Conservation (phyloP, 1,284 basidiomycete genomes). For the Athelia sp. region DNA sequence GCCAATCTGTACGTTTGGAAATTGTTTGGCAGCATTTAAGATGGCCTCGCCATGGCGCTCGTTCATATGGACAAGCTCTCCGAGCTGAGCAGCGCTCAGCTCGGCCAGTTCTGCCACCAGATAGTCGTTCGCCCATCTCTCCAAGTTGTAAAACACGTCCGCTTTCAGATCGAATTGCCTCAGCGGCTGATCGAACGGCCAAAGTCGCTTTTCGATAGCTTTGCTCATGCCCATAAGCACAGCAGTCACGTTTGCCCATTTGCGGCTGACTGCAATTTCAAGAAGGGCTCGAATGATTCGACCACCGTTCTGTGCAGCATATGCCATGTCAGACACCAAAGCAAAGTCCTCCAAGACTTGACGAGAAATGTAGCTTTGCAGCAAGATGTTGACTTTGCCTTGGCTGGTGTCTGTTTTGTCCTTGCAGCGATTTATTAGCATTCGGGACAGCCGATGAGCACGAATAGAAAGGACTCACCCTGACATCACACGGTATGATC, state of each 20-base stretch:
- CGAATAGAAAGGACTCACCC: conserved; percentile 36
- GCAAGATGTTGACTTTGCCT: conserved; percentile 92
- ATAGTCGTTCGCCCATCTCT: conserved; percentile 83
- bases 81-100: conserved; percentile 76
- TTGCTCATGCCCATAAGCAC: conserved; percentile 93
- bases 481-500: conserved; percentile 75
- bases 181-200: conserved; percentile 95
- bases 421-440: conserved; percentile 27
- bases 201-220: conserved; percentile 87
- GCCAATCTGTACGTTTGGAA: conserved; percentile 72
- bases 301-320: conserved; percentile 90
- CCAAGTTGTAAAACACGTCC: conserved; percentile 81
- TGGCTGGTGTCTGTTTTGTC: conserved; percentile 69
- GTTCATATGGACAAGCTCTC: conserved; percentile 84
- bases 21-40: conserved; percentile 77
- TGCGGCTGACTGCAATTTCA: conserved; percentile 90
- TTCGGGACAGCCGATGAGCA: conserved; percentile 1
- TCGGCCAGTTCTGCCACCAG: conserved; percentile 72
- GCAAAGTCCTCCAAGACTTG: conserved; percentile 91
- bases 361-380: conserved; percentile 89
- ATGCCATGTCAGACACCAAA: conserved; percentile 92
- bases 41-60: conserved; percentile 81
- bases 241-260: conserved; percentile 82
- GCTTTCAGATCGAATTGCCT: conserved; percentile 73
- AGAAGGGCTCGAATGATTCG: conserved; percentile 92